Conservation (phyloP, 371 early-diverging fungal genomes). For the Catenaria anguillulae region DNA sequence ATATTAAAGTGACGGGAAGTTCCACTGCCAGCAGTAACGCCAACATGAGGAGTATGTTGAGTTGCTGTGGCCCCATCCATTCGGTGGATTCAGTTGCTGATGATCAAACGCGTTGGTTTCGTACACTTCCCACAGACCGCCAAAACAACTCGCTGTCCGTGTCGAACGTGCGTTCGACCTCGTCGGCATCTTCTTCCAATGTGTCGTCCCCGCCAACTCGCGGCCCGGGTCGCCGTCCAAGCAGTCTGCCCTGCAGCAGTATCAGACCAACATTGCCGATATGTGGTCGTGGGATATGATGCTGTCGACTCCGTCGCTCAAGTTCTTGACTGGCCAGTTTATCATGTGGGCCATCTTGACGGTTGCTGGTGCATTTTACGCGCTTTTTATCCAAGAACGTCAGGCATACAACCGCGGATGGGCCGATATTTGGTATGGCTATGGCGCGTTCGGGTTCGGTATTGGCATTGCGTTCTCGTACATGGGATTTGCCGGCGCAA, state of each 20-base stretch:
- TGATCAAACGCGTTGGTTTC: too few species aligned
- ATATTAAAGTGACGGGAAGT: background rate
- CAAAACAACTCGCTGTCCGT: too few species aligned
- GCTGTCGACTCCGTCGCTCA: slow-evolving; percentile 4
- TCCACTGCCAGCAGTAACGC: too few species aligned
- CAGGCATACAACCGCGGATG: slow-evolving; percentile 5
- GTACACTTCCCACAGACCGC: too few species aligned
- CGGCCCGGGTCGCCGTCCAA: too few species aligned
- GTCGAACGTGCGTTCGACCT: too few species aligned
- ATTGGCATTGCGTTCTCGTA: background rate
- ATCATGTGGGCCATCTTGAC: background rate
- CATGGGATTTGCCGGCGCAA: slow-evolving; percentile 1
- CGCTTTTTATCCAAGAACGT: background rate
- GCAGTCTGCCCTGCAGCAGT: background rate
- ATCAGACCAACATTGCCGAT: background rate
- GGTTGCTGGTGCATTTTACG: background rate
- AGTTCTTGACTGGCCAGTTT: slow-evolving; percentile 1
- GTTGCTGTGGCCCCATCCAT: background rate
- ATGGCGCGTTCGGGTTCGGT: slow-evolving; percentile 4
- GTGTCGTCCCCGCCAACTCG: too few species aligned
- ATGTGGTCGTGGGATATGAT: background rate
- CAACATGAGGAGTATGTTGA: background rate
- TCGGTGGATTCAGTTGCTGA: too few species aligned
- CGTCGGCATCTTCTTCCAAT: too few species aligned
- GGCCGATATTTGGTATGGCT: slow-evolving; percentile 6